phyloP scores from a whole-genome alignment of 1,284 basidiomycete species.

The Caloboletus firmus region DNA sequence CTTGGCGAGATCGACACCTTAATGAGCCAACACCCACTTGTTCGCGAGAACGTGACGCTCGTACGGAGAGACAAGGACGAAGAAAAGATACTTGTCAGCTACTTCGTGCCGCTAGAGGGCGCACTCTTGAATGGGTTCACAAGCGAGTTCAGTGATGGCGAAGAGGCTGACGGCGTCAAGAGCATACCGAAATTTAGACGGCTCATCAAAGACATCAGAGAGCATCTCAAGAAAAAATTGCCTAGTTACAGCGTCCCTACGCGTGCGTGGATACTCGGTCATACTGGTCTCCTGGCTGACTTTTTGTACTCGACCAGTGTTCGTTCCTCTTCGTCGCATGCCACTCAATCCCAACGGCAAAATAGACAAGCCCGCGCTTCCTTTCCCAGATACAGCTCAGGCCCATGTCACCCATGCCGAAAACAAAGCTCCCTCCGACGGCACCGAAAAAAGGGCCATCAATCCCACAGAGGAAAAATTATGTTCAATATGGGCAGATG shows the following conservation, averaged over 20 bases:
- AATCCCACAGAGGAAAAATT: conserved; percentile 81
- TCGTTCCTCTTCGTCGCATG: conserved; percentile 94
- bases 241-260: conserved; percentile 92
- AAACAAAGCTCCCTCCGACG: conserved; percentile 33
- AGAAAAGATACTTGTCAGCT: conserved; percentile 98
- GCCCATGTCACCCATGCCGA: conserved; percentile 45
- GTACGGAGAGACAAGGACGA: conserved; percentile 98
- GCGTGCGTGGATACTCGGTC: conserved; percentile 52
- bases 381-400: conserved; percentile 97
- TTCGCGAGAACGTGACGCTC: conserved; percentile 96
- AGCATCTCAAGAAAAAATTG: conserved; percentile 96
- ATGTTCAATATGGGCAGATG: conserved; percentile 77
- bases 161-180: conserved; percentile 58
- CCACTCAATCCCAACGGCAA: conserved; percentile 99
- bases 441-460: conserved; percentile 38
- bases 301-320: conserved; percentile 53
- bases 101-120: conserved; percentile 91
- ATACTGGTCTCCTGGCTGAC: conserved; percentile 9
- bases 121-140: conserved; percentile 71
- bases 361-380: conserved; percentile 97
- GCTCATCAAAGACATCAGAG: conserved; percentile 92
- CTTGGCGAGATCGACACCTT: conserved; percentile 98
- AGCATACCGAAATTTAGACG: conserved; percentile 83
- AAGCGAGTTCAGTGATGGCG: conserved; percentile 67
- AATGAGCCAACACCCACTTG: conserved; percentile 89